These are phyloP conservation scores for Aspergillus bridgeri DNA, from an alignment of 495 filamentous ascomycete genomes.

Conservation along the genomic window DNA sequence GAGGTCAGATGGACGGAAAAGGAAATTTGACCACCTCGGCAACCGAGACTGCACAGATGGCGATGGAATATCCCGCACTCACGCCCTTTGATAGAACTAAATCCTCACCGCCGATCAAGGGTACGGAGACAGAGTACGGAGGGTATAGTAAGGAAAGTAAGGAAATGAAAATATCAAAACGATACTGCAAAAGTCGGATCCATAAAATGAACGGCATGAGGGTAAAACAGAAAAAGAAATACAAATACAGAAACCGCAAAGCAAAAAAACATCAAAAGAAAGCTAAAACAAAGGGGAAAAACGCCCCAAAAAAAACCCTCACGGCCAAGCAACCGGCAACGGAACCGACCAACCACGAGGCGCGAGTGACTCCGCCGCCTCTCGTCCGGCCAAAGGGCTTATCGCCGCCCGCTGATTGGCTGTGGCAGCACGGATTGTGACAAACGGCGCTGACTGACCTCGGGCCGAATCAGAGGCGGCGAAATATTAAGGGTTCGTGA, in stretches of 20 bases:
- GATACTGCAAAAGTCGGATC: too few relatives aligned
- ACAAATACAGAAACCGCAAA: too few relatives aligned
- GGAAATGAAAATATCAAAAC: too few relatives aligned
- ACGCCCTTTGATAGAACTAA: too few relatives aligned
- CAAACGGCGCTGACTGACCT: slow-evolving; percentile 38
- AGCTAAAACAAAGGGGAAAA: not conserved
- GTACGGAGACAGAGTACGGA: too few relatives aligned
- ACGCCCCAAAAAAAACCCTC: not conserved
- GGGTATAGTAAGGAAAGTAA: too few relatives aligned
- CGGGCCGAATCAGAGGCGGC: not conserved
- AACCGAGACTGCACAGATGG: too few relatives aligned
- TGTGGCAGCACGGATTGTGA: slow-evolving; percentile 19
- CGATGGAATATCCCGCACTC: too few relatives aligned
- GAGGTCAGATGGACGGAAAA: too few relatives aligned
- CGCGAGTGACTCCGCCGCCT: not conserved
- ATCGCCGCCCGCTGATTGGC: slow-evolving; percentile 33
- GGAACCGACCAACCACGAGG: not conserved
- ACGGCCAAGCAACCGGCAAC: not conserved
- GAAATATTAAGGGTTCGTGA: not conserved
- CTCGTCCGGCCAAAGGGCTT: slow-evolving; percentile 23
- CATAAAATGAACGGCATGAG: too few relatives aligned
- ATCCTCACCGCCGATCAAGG: too few relatives aligned
- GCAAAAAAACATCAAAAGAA: not conserved
- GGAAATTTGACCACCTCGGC: too few relatives aligned
- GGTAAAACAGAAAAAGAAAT: not conserved